Conservation (phyloP, 2,329 filamentous ascomycete genomes). For the Dryadomyces sulphureus region DNA sequence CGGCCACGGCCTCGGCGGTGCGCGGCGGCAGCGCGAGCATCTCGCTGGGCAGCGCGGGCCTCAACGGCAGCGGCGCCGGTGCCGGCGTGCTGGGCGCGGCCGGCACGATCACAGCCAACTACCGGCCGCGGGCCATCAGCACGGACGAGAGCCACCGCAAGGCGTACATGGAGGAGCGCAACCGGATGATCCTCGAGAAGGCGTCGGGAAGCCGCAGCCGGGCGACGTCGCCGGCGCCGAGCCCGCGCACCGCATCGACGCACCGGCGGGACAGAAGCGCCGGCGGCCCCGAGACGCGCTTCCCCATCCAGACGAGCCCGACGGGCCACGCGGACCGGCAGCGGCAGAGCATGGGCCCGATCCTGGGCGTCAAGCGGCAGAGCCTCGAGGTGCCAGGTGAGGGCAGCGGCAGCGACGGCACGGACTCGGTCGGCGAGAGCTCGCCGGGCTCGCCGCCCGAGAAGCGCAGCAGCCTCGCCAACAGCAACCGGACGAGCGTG, state of each 20-base stretch:
- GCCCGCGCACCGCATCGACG: conserved; percentile 23
- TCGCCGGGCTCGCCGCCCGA: conserved; percentile 24
- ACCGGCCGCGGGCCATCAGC: conserved; percentile 71
- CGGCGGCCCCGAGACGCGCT: conserved; percentile 59
- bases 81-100: not conserved
- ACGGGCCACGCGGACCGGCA: conserved; percentile 37
- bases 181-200: conserved; percentile 62
- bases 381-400: conserved; percentile 68
- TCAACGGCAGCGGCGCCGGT: not conserved
- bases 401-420: conserved; percentile 20
- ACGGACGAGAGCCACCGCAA: conserved; percentile 93
- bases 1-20: conserved; percentile 12
- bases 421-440: conserved; percentile 28
- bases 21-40: not conserved
- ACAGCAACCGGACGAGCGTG: conserved; percentile 34
- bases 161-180: conserved; percentile 85
- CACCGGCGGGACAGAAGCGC: conserved; percentile 74
- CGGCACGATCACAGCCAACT: conserved; percentile 14
- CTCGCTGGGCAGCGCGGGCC: not conserved
- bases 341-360: conserved; percentile 33
- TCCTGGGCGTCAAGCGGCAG: conserved; percentile 39
- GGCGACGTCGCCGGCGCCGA: conserved; percentile 57
- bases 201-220: conserved; percentile 51
- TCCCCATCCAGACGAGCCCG: conserved; percentile 62
- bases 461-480: conserved; percentile 53